A percentile compares a stretch with the other conserved stretches of the same genome.
phyloP scores from a whole-genome alignment of 2,329 filamentous ascomycete species.

The Cercospora sp. region DNA sequence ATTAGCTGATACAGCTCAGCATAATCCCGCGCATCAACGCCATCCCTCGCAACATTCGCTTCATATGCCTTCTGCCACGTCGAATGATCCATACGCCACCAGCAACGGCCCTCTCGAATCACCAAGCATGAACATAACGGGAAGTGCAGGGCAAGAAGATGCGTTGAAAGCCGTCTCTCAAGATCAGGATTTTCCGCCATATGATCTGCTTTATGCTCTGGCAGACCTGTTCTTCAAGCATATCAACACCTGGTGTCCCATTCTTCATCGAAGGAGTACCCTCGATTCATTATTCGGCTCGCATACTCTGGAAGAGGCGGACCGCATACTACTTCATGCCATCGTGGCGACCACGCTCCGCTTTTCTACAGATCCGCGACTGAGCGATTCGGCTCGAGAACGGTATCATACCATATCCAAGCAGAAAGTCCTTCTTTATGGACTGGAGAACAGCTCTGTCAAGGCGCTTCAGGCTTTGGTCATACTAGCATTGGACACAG shows the following conservation, averaged over 20 bases:
- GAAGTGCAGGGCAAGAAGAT: constrained; percentile 25
- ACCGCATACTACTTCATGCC: constrained; percentile 79
- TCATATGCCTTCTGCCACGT: constrained; percentile 21
- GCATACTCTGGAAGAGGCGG: constrained; percentile 73
- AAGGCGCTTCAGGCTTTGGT: constrained; percentile 84
- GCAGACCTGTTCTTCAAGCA: constrained; percentile 65
- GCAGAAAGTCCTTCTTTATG: constrained; percentile 81
- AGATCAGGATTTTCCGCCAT: constrained; percentile 56
- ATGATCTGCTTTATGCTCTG: constrained; percentile 60
- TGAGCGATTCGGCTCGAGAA: constrained; percentile 70
- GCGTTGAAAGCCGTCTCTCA: constrained; percentile 36
- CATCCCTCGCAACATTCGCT: constrained; percentile 26
- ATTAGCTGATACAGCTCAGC: constrained; percentile 18
- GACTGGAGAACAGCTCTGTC: constrained; percentile 85
- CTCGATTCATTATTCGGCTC: constrained; percentile 77
- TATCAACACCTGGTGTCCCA: constrained; percentile 73
- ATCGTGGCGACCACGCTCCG: constrained; percentile 86
- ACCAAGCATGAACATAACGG: constrained; percentile 56
- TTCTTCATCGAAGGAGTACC: constrained; percentile 80
- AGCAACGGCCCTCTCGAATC: constrained; percentile 55
- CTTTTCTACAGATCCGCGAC: constrained; percentile 73
- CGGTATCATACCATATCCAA: constrained; percentile 81
- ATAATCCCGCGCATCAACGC: constrained; percentile 22
- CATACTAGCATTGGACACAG: constrained; percentile 80
- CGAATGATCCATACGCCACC: constrained; percentile 34